phyloP scores from a whole-genome alignment of 192 early-diverging fungal species.

The Coemansia sp. region DNA sequence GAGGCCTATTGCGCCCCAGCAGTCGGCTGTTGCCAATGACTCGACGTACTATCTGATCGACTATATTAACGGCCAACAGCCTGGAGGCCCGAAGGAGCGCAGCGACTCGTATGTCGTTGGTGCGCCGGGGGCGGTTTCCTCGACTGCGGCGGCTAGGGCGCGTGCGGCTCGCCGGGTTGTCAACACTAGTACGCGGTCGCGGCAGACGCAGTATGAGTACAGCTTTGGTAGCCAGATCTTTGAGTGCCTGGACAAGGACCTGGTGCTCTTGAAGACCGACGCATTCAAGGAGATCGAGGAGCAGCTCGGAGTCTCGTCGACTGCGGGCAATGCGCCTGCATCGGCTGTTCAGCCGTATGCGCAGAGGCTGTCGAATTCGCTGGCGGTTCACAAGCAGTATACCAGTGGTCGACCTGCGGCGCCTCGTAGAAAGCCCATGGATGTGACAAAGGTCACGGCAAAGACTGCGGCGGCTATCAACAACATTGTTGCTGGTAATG shows the following conservation, averaged over 20 bases:
- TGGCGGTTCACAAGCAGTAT: neutral
- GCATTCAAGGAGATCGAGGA: constrained; percentile 26
- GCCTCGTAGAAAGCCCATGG: constrained; percentile 21
- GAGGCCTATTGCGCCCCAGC: neutral
- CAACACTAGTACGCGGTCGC: constrained; percentile 39
- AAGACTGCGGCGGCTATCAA: constrained; percentile 47
- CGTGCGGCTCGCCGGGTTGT: constrained; percentile 37
- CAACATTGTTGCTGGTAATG: constrained; percentile 42
- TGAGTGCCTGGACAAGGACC: constrained; percentile 45
- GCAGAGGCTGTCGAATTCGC: neutral
- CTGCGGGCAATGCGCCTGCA: neutral
- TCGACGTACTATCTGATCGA: constrained; percentile 47
- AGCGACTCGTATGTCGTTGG: neutral
- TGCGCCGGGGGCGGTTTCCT: neutral
- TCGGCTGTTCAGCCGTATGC: neutral
- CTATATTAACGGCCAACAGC: constrained; percentile 38
- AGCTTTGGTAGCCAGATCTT: constrained; percentile 54
- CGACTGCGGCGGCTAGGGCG: neutral
- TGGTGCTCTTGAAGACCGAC: constrained; percentile 43
- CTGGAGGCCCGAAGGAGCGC: neutral
- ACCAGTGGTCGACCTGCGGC: neutral
- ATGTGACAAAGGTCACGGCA: constrained; percentile 40
- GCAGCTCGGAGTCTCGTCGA: neutral
- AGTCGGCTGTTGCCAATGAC: constrained; percentile 17
- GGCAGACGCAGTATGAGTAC: constrained; percentile 54